Percentiles rank a stretch among this genome's conserved stretches.
Conservation (phyloP, 768 basidiomycete genomes). For the Leccinum rimulosum region DNA sequence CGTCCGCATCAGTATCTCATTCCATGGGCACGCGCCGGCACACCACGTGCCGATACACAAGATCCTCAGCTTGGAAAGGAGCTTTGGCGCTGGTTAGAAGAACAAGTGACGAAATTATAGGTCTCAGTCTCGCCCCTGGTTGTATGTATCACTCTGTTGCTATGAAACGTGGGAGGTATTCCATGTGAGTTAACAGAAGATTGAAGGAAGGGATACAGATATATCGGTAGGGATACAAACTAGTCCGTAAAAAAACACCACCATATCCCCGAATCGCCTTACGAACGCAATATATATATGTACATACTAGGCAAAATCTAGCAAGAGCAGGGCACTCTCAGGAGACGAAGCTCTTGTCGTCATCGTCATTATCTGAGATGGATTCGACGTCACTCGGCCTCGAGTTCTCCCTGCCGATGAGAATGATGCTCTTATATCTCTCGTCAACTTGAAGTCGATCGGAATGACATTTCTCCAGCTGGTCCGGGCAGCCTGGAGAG, state of each 20-base stretch:
- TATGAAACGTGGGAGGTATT: not conserved
- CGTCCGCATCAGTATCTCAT: slow-evolving; percentile 1
- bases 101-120: slow-evolving; percentile 6
- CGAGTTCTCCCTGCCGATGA: slow-evolving; percentile 1
- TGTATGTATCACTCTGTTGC: not conserved
- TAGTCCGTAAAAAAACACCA: not conserved
- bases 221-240: not conserved
- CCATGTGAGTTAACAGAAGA: not conserved
- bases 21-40: slow-evolving; percentile 6
- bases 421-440: not conserved
- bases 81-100: slow-evolving; percentile 12
- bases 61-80: slow-evolving; percentile 11
- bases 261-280: not conserved
- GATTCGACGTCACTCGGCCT: not conserved
- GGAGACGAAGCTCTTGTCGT: not conserved
- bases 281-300: not conserved
- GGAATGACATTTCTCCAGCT: not conserved
- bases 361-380: not conserved
- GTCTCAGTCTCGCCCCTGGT: not conserved
- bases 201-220: not conserved
- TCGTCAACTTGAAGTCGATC: not conserved
- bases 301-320: not conserved
- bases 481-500: not conserved
- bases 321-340: not conserved
- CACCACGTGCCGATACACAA: slow-evolving; percentile 1